Conservation (phyloP, 148 eudicot genomes). For the Cornus kousa region DNA sequence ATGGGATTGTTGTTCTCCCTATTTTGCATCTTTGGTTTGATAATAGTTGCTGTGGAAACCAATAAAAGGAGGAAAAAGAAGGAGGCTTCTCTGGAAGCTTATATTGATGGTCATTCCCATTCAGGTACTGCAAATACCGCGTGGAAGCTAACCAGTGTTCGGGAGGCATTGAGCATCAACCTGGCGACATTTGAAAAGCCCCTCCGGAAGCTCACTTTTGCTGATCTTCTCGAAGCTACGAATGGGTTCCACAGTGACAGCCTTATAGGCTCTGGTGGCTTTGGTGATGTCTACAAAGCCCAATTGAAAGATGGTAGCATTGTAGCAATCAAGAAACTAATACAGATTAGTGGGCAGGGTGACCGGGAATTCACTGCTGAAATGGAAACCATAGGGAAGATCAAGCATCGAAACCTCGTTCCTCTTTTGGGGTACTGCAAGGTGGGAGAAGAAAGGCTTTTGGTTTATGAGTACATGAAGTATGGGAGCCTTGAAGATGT, state of each 20-base stretch:
- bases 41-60: slow-evolving; percentile 52
- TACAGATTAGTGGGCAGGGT: slow-evolving; percentile 84
- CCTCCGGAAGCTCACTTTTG: slow-evolving; percentile 75
- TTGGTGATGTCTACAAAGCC: slow-evolving; percentile 92
- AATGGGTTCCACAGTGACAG: slow-evolving; percentile 72
- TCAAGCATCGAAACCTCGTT: slow-evolving; percentile 83
- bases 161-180: slow-evolving; percentile 79
- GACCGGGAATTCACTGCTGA: slow-evolving; percentile 88
- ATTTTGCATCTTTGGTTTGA: slow-evolving; percentile 67
- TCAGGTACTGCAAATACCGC: slow-evolving; percentile 47
- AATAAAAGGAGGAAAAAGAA: slow-evolving; percentile 67
- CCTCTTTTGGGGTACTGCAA: slow-evolving; percentile 88
- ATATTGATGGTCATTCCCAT: slow-evolving; percentile 58
- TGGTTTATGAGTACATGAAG: slow-evolving; percentile 94
- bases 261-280: slow-evolving; percentile 83
- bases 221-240: slow-evolving; percentile 86
- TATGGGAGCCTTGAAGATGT: slow-evolving; percentile 87
- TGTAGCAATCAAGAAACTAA: slow-evolving; percentile 88
- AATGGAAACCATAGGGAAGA: slow-evolving; percentile 93
- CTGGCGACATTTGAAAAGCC: slow-evolving; percentile 80
- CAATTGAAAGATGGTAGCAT: slow-evolving; percentile 74
- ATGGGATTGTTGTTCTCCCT: slow-evolving; percentile 75
- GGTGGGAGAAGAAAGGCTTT: slow-evolving; percentile 82
- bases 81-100: slow-evolving; percentile 54
- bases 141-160: slow-evolving; percentile 67